Base-by-base conservation (phyloP, 345 rosid genomes). In the Acer campestre region DNA sequence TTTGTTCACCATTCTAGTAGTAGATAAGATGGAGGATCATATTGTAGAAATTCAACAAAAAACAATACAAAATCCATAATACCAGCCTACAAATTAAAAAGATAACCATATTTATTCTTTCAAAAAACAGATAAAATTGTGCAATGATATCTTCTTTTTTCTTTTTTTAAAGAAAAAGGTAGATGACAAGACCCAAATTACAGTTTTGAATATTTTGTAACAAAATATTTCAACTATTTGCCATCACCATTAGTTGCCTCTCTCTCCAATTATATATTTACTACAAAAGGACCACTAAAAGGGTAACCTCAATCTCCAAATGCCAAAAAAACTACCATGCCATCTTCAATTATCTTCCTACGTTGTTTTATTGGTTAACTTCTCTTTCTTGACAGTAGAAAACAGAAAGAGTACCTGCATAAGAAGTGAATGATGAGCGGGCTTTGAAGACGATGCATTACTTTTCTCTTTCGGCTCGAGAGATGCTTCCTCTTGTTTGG, bases 391-490 rank as follows among this genome's bases (percentile, higher is more conserved):
- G 67, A 78, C n/a, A 10, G 20, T 29, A 63, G 51, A 35, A 56
- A 56, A 58, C 55, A 35, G 67, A 80, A 20, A 29, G 17, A 65
- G 75, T 80, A 90, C 99, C 95, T 90, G 97, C 90, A 95, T 88
- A 81, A 93, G 98, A 80, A 92, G 82, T 35, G 99, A 90, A 81
- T 92, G 98, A 83, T 95, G 97, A 76, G 79, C 83, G 77, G 81
- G 89, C 84, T 86, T 92, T 18, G 90, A 85, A 67, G 90, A 84
- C 1, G 78, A 55, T 31, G 83, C 68, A 23, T 67, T 71, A 27
- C 65, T 82, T 82, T 88, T 86, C 68, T 88, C 93, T 85, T 88
- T 87, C 0, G 85, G 81, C 27, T 87, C 93, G n/a, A 10, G 31
- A 27, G 85, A 72, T 58, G 75, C 68, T 74, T 90, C 93, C 78